phyloP scores from a whole-genome alignment of 2,329 filamentous ascomycete genomes.

The Fusarium piperis region DNA sequence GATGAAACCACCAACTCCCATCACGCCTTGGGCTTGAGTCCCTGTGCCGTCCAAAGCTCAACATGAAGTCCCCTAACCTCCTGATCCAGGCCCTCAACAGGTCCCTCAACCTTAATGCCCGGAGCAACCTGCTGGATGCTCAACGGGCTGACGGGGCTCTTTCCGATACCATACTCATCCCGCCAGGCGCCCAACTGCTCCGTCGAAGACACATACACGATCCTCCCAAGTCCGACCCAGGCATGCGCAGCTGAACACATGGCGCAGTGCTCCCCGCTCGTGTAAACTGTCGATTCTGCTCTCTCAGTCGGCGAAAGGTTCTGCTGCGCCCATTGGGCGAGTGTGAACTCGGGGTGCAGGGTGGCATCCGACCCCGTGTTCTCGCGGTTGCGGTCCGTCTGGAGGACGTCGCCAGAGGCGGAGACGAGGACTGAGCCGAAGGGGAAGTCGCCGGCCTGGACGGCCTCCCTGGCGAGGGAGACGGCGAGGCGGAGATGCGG shows the following conservation, averaged over 20 bases:
- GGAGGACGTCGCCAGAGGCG: constrained; percentile 37
- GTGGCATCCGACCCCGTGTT: constrained; percentile 45
- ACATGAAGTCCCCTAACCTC: constrained; percentile 45
- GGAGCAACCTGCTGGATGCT: constrained; percentile 46
- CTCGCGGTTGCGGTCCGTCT: constrained; percentile 49
- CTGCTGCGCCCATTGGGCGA: constrained; percentile 51
- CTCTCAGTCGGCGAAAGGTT: constrained; percentile 50
- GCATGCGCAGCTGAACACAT: constrained; percentile 51
- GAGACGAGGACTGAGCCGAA: constrained; percentile 51
- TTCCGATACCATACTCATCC: constrained; percentile 38
- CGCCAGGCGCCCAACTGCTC: constrained; percentile 43
- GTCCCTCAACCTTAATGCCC: constrained; percentile 42
- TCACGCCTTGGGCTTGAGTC: constrained; percentile 19
- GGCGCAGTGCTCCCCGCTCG: constrained; percentile 51
- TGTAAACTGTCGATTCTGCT: constrained; percentile 49
- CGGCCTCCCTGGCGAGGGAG: constrained; percentile 49
- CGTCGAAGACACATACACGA: constrained; percentile 47
- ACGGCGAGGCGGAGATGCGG: constrained; percentile 34
- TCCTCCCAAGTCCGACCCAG: constrained; percentile 47
- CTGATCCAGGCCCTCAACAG: constrained; percentile 42
- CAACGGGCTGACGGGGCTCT: constrained; percentile 35
- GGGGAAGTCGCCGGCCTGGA: constrained; percentile 49
- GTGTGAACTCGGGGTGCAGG: constrained; percentile 49
- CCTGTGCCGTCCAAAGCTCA: constrained; percentile 26
- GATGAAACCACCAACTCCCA: not conserved